A percentile compares a stretch with the other conserved stretches of the same genome.
Evolutionary conservation across 257 asterid genomes (phyloP).

Genomic region (Linaria vulgaris): DNA sequence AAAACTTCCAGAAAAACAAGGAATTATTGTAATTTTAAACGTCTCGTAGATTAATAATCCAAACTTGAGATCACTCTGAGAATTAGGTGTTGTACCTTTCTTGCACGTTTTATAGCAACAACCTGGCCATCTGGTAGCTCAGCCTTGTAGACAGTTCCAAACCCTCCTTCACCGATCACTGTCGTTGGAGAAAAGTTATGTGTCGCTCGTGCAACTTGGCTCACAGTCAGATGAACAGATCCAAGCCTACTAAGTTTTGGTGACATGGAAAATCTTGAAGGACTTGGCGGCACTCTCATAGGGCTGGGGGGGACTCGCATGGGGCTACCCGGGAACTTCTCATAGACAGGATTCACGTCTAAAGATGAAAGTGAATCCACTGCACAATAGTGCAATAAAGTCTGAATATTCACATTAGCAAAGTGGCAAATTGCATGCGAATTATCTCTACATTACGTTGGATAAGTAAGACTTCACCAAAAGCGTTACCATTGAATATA

Average conservation of each 20-base stretch:
- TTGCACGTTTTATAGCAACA: slow-evolving; percentile 95
- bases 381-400: slow-evolving; percentile 37
- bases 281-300: slow-evolving; percentile 84
- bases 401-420: slow-evolving; percentile 17
- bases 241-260: slow-evolving; percentile 85
- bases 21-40: background rate
- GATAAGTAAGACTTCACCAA: background rate
- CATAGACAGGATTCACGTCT: slow-evolving; percentile 54
- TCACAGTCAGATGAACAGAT: slow-evolving; percentile 74
- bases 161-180: slow-evolving; percentile 91
- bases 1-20: background rate
- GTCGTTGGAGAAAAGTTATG: slow-evolving; percentile 65
- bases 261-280: slow-evolving; percentile 89
- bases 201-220: slow-evolving; percentile 70
- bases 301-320: slow-evolving; percentile 71
- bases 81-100: slow-evolving; percentile 53
- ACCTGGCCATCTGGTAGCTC: slow-evolving; percentile 73
- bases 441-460: background rate
- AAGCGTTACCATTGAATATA: background rate
- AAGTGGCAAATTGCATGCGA: background rate
- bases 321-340: slow-evolving; percentile 58
- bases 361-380: slow-evolving; percentile 59
- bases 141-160: slow-evolving; percentile 90
- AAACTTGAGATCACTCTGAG: slow-evolving; percentile 12
- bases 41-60: slow-evolving; percentile 1